phyloP scores from a whole-genome alignment of 2,329 filamentous ascomycete genomes.

The Cucurbitaria berberidis region DNA sequence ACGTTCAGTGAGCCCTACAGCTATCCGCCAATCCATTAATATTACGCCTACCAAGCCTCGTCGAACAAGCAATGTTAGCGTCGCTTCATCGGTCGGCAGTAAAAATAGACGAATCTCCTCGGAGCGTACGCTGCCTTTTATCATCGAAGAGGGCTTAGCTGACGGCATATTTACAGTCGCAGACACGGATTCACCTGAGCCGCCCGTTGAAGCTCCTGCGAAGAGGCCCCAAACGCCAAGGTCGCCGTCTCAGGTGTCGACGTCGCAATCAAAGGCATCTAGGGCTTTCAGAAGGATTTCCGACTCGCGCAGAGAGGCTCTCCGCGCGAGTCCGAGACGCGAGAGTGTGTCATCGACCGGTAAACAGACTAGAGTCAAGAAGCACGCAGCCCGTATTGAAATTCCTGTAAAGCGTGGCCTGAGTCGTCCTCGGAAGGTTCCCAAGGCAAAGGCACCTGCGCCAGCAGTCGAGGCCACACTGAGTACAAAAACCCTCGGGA shows the following conservation, averaged over 20 bases:
- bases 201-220: not conserved
- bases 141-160: too few relatives aligned
- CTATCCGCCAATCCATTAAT: slow-evolving; percentile 14
- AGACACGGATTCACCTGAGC: not conserved
- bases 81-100: not conserved
- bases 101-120: not conserved
- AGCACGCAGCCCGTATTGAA: too few relatives aligned
- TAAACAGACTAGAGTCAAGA: not conserved
- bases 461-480: not conserved
- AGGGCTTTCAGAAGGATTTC: not conserved
- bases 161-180: not conserved
- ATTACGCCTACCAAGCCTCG: slow-evolving; percentile 6
- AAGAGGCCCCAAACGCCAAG: not conserved
- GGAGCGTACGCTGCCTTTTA: too few relatives aligned
- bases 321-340: not conserved
- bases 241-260: not conserved
- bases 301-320: not conserved
- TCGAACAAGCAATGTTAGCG: not conserved
- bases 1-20: not conserved
- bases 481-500: not conserved
- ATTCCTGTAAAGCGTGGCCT: not conserved
- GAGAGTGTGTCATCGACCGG: not conserved
- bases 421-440: not conserved
- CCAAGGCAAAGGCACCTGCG: not conserved
- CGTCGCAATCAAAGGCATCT: not conserved